Conservation (phyloP, 768 basidiomycete genomes). For the Crepidotus variabilis region DNA sequence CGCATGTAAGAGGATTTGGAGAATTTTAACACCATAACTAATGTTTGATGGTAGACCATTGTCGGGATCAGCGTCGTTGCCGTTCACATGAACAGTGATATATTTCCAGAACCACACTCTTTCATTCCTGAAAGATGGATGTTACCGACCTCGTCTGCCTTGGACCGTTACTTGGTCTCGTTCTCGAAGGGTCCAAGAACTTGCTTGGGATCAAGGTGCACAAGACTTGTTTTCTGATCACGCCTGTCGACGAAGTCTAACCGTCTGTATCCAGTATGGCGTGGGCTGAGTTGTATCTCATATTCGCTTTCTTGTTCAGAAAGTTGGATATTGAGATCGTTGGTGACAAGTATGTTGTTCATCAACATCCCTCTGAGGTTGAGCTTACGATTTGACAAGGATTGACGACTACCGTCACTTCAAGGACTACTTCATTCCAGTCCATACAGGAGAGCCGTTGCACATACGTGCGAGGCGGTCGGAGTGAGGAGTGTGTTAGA, state of each 20-base stretch:
- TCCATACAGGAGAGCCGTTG: slow-evolving; percentile 26
- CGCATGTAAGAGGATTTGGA: slow-evolving; percentile 25
- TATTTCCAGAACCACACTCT: slow-evolving; percentile 33
- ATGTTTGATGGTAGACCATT: slow-evolving; percentile 27
- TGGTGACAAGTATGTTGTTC: slow-evolving; percentile 23
- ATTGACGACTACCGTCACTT: slow-evolving; percentile 25
- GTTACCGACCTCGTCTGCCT: slow-evolving; percentile 21
- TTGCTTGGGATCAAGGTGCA: slow-evolving; percentile 43
- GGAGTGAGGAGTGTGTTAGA: neutral
- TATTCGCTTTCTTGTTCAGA: slow-evolving; percentile 37
- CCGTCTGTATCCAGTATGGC: slow-evolving; percentile 28
- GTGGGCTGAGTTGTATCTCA: slow-evolving; percentile 38
- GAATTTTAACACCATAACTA: neutral
- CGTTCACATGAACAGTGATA: slow-evolving; percentile 31
- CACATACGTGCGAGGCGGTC: slow-evolving; percentile 12
- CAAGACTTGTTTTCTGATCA: neutral
- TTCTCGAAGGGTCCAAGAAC: slow-evolving; percentile 43
- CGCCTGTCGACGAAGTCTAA: neutral
- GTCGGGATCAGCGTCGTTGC: slow-evolving; percentile 36
- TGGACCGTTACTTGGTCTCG: slow-evolving; percentile 35
- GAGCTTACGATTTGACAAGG: slow-evolving; percentile 13
- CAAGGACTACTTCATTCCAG: slow-evolving; percentile 32
- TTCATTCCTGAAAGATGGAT: slow-evolving; percentile 45
- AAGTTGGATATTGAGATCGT: slow-evolving; percentile 32
- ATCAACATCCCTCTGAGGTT: neutral